Evolutionary conservation across 2,329 filamentous ascomycete genomes (phyloP).

Genomic region (Aureobasidium sp.): DNA sequence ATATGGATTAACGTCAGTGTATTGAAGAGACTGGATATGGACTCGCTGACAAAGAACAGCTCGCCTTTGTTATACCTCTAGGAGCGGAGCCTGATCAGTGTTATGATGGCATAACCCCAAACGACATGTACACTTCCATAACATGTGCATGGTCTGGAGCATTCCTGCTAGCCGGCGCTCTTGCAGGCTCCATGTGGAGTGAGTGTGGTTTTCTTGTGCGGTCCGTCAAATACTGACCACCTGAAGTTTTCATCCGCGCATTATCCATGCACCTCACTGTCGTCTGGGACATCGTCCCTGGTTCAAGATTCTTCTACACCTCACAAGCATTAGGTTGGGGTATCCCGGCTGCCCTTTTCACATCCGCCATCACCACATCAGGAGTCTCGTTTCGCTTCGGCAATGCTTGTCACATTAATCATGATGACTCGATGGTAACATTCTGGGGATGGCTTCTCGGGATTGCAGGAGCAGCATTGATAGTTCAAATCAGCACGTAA

Average conservation of each 20-base stretch:
- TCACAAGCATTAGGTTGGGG: slow-evolving; percentile 77
- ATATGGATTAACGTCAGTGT: slow-evolving; percentile 71
- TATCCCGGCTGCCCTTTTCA: slow-evolving; percentile 66
- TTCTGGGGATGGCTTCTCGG: slow-evolving; percentile 86
- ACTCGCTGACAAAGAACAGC: slow-evolving; percentile 51
- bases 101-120: slow-evolving; percentile 81
- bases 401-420: slow-evolving; percentile 87
- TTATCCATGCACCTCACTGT: slow-evolving; percentile 94
- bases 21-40: slow-evolving; percentile 33
- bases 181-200: slow-evolving; percentile 77
- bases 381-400: slow-evolving; percentile 94
- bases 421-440: slow-evolving; percentile 69
- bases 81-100: slow-evolving; percentile 73
- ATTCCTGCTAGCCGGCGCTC: slow-evolving; percentile 77
- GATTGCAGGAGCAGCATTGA: slow-evolving; percentile 65
- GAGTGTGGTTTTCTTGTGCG: slow-evolving; percentile 20
- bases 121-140: slow-evolving; percentile 76
- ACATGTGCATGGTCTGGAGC: slow-evolving; percentile 84
- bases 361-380: slow-evolving; percentile 70
- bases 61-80: slow-evolving; percentile 86
- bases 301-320: slow-evolving; percentile 79
- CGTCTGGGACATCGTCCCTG: slow-evolving; percentile 90
- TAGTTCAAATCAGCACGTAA: slow-evolving; percentile 79
- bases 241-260: slow-evolving; percentile 67
- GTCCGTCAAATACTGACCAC: background rate